Evolutionary conservation across 2,329 filamentous ascomycete species (phyloP), one percentile per base, ranked within the genome.

Genomic region (Sporothrix phasma): DNA sequence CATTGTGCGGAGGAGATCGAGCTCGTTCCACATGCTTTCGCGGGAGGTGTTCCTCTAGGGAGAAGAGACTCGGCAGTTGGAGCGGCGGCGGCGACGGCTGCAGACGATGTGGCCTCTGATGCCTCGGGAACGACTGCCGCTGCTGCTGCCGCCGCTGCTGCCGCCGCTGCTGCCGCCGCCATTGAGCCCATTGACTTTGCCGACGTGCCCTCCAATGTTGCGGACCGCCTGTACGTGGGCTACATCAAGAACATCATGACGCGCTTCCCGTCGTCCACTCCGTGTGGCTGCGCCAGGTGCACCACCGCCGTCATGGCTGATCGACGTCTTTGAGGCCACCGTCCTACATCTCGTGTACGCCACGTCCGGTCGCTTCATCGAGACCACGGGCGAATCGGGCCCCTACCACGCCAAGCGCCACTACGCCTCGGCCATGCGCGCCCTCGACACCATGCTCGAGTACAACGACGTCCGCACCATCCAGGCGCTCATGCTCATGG

Each of bases 291-390:
- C 68, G 66, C 2, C 51, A 64, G 2, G 64, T 72, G n/a, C 70
- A 72, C 51, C 54, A 66, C 7, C 63, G 68, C 43, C 66, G 70
- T n/a, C 13, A 47, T 1, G 53, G 45, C 56, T 72, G 7, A 62
- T 49, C 2, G 69, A 71, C 54, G 62, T 49, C 22, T 70, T 69
- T 61, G 67, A 66, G 49, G 68, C 60, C 22, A 67, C 66, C 15
- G 54, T 68, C 15, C 54, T 73, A n/a, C 71, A 73, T 53, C 65
- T 73, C 2, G 67, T 73, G 8, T 73, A 73, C 61, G 72, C 73
- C 17, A 72, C 69, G 34, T 71, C 69, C 8, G 71, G 70, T 6
- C 69, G 72, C 11, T 73, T 73, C 63, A 65, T 73, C 3, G 69
- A 72, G 54, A 71, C 69, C 1, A 72, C 71, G 5, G 71, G 72